Evolutionary conservation across 2,329 filamentous ascomycete genomes (phyloP).

Genomic region (Trichoderma gracile): DNA sequence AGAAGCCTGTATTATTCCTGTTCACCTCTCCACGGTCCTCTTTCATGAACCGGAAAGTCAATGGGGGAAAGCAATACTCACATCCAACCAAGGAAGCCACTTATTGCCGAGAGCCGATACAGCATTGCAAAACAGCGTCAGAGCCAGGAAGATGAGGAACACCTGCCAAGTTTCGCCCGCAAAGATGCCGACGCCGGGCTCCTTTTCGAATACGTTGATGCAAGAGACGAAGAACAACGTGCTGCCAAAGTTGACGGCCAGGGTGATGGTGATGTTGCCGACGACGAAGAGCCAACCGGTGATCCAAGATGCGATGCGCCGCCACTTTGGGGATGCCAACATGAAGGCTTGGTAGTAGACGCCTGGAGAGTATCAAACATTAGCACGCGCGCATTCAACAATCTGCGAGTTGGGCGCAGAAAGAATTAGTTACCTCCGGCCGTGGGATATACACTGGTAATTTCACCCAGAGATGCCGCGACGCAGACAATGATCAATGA

Average conservation of each 20-base stretch:
- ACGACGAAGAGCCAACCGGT: slow-evolving; percentile 76
- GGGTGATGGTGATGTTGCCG: slow-evolving; percentile 78
- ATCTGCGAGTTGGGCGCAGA: slow-evolving; percentile 23
- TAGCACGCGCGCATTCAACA: neutral
- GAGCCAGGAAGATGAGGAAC: slow-evolving; percentile 68
- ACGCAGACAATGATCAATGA: slow-evolving; percentile 72
- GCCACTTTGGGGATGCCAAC: slow-evolving; percentile 62
- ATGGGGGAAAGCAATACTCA: slow-evolving; percentile 46
- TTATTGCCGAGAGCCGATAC: slow-evolving; percentile 68
- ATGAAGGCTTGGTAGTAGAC: slow-evolving; percentile 81
- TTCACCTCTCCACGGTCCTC: slow-evolving; percentile 16
- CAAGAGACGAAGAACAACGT: slow-evolving; percentile 62
- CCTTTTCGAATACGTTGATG: slow-evolving; percentile 56
- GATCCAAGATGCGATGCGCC: slow-evolving; percentile 67
- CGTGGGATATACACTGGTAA: slow-evolving; percentile 75
- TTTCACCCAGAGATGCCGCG: slow-evolving; percentile 69
- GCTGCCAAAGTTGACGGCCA: slow-evolving; percentile 81
- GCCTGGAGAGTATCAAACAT: slow-evolving; percentile 33
- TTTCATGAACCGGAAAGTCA: neutral
- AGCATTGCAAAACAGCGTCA: slow-evolving; percentile 64
- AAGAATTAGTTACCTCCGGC: slow-evolving; percentile 56
- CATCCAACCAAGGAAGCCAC: slow-evolving; percentile 68
- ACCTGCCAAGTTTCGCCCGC: slow-evolving; percentile 62
- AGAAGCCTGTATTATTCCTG: too few species aligned
- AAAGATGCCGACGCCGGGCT: slow-evolving; percentile 47